Evolutionary conservation across 768 basidiomycete genomes (phyloP).

Genomic region (Favolaschia claudopus): DNA sequence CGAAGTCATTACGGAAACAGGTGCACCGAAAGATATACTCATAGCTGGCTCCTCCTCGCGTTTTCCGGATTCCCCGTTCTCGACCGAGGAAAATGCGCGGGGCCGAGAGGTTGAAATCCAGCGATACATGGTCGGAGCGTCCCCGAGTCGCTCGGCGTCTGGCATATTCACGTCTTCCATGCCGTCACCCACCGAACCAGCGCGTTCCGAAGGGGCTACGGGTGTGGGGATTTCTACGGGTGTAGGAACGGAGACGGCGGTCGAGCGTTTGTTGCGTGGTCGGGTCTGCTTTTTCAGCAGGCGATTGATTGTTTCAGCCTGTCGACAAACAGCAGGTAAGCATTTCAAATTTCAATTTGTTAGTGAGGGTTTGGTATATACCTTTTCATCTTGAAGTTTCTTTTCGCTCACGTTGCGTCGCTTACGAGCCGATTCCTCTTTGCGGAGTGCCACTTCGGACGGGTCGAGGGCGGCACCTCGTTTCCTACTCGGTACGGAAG

Average conservation of each 20-base stretch:
- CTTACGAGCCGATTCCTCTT: constrained; percentile 85
- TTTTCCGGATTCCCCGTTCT: too few relatives aligned
- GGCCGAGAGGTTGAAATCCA: constrained; percentile 70
- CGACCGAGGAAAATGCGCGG: too few relatives aligned
- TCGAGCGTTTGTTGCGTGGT: constrained; percentile 65
- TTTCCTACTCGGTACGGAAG: constrained; percentile 9
- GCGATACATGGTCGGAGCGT: constrained; percentile 66
- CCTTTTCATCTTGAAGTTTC: constrained; percentile 88
- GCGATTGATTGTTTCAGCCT: constrained; percentile 91
- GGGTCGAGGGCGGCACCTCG: neutral
- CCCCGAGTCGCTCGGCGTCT: constrained; percentile 17
- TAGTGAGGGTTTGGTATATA: too few relatives aligned
- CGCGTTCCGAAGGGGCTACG: too few relatives aligned
- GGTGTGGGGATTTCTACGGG: too few relatives aligned
- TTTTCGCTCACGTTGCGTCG: constrained; percentile 83
- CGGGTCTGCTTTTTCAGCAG: constrained; percentile 88
- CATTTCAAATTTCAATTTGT: too few relatives aligned
- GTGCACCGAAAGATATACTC: constrained; percentile 64
- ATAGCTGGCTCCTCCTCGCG: constrained; percentile 40
- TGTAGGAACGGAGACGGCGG: too few relatives aligned
- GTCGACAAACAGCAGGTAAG: too few relatives aligned
- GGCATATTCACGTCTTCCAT: constrained; percentile 13
- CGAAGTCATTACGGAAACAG: constrained; percentile 42
- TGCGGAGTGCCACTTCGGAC: constrained; percentile 71
- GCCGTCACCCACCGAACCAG: too few relatives aligned